Percentiles rank a stretch among this genome's conserved stretches.
phyloP scores from a whole-genome alignment of 768 basidiomycete species.

The Collybia nuda region DNA sequence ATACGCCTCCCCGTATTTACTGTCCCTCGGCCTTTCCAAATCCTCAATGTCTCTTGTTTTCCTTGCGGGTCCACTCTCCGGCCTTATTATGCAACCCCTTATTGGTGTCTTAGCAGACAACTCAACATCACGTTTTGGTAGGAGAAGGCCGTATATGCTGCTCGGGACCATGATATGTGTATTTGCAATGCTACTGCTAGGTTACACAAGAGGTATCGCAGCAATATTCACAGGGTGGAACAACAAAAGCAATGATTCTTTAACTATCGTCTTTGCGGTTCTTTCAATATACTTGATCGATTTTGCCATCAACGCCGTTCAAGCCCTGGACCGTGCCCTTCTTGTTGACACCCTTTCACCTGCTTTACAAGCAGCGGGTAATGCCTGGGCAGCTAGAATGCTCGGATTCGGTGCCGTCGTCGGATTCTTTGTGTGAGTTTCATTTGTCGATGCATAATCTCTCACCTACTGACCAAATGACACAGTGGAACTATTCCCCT shows the following conservation, averaged over 20 bases:
- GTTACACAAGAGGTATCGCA: conserved; percentile 76
- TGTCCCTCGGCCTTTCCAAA: conserved; percentile 86
- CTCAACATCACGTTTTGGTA: conserved; percentile 79
- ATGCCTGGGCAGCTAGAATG: conserved; percentile 97
- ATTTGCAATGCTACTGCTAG: conserved; percentile 76
- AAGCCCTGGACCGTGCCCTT: conserved; percentile 88
- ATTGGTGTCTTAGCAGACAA: conserved; percentile 89
- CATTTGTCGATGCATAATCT: not conserved
- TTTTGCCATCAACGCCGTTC: conserved; percentile 66
- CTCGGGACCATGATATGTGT: conserved; percentile 65
- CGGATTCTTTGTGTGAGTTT: conserved; percentile 83
- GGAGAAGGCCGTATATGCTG: conserved; percentile 86
- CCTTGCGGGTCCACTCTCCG: conserved; percentile 88
- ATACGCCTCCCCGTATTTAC: conserved; percentile 85
- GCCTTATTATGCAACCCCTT: conserved; percentile 87
- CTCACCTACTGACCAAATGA: not conserved
- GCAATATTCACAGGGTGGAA: conserved; percentile 37
- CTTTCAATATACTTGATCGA: conserved; percentile 51
- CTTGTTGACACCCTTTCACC: conserved; percentile 84
- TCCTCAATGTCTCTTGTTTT: conserved; percentile 89
- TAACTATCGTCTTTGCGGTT: conserved; percentile 81
- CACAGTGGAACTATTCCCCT: conserved; percentile 80
- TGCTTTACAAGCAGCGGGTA: conserved; percentile 75
- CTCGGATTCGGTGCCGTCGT: conserved; percentile 80
- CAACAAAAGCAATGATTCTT: conserved; percentile 48